Conservation (phyloP, 208 protist genomes). For the Perkinsela sp. region DNA sequence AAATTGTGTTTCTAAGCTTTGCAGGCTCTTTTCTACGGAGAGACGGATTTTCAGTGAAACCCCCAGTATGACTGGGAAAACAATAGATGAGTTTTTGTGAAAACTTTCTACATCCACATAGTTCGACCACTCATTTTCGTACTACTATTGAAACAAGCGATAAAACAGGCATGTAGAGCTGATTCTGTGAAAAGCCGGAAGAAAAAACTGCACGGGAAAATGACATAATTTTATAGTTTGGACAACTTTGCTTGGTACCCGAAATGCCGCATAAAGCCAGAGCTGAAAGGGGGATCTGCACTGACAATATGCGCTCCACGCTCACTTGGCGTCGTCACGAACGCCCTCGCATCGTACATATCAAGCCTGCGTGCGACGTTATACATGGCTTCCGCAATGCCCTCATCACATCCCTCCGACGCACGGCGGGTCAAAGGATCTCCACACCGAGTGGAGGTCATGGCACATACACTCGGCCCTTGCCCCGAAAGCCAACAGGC, state of each 20-base stretch:
- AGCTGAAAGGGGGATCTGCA: conserved; percentile 6
- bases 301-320: conserved; percentile 6
- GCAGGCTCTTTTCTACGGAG: too few species aligned
- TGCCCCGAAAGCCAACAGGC: conserved; percentile 11
- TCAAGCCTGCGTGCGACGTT: conserved; percentile 1
- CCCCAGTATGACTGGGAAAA: too few species aligned
- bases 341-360: background rate
- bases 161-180: too few species aligned
- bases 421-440: background rate
- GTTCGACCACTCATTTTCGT: too few species aligned
- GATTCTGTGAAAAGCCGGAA: background rate
- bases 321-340: conserved; percentile 5
- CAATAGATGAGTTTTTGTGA: too few species aligned
- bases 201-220: background rate
- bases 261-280: conserved; percentile 6
- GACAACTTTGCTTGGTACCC: conserved; percentile 2
- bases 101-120: too few species aligned
- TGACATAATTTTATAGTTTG: conserved; percentile 3
- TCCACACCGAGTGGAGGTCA: conserved; percentile 5
- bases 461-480: conserved; percentile 10
- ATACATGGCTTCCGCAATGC: conserved; percentile 4
- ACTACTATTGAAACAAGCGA: too few species aligned
- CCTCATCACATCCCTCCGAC: conserved; percentile 1
- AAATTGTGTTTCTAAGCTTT: too few species aligned
- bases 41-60: too few species aligned